phyloP scores from a whole-genome alignment of 169 alveolate species.

The Theileria sp. region DNA sequence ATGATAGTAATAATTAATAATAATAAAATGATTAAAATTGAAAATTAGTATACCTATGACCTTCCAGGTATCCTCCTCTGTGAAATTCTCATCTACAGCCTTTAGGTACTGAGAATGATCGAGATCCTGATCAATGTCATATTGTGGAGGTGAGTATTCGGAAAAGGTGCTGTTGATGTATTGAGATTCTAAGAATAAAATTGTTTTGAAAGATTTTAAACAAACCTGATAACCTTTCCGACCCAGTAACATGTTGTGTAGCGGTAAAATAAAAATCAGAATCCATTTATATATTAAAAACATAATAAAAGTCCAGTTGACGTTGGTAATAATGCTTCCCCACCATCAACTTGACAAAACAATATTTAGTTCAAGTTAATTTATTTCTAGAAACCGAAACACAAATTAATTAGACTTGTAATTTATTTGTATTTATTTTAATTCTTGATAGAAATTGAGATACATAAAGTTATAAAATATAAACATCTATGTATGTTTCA shows the following conservation, averaged over 20 bases:
- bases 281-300: conserved; percentile 2
- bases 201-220: neutral
- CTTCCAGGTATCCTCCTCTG: conserved; percentile 69
- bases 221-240: conserved; percentile 23
- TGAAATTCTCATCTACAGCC: conserved; percentile 34
- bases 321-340: neutral
- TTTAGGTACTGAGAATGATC: conserved; percentile 31
- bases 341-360: neutral
- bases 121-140: neutral
- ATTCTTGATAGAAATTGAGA: neutral
- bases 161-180: conserved; percentile 3
- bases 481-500: neutral
- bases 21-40: neutral
- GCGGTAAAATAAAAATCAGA: neutral
- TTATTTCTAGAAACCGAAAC: conserved; percentile 3
- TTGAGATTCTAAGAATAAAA: conserved; percentile 21
- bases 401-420: neutral
- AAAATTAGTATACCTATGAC: conserved; percentile 52
- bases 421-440: neutral
- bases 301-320: neutral
- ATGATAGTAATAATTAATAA: neutral
- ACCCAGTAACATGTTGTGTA: conserved; percentile 14
- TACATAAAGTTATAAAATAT: neutral
- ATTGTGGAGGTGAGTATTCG: neutral
- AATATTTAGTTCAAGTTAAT: neutral